These are phyloP conservation scores for Ajuga chamaepitys DNA, from an alignment of 257 asterid species.

Conservation along the genomic window DNA sequence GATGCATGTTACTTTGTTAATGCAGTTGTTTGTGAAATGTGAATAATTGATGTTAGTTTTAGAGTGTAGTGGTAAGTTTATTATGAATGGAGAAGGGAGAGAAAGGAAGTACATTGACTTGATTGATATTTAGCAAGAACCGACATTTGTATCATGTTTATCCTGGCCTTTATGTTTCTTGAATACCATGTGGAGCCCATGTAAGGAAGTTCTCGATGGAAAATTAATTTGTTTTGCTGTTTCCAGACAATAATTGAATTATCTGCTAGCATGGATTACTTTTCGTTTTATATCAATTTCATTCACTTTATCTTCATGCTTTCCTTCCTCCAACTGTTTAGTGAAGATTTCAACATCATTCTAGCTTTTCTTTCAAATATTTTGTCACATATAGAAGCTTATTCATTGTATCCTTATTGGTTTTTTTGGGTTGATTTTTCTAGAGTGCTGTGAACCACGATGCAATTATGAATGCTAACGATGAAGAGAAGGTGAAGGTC, in stretches of 20 bases:
- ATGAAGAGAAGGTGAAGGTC: conserved; percentile 67
- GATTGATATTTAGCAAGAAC: neutral
- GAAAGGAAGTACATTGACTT: neutral
- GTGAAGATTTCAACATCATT: neutral
- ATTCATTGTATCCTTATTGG: neutral
- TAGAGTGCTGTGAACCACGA: conserved; percentile 97
- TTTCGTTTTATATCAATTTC: too few species aligned
- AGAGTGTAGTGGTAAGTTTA: neutral
- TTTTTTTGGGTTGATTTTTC: conserved; percentile 4
- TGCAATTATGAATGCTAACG: conserved; percentile 80
- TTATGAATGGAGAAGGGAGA: neutral
- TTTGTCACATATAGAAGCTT: neutral
- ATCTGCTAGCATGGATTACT: neutral
- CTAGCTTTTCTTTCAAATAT: neutral
- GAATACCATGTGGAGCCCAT: neutral
- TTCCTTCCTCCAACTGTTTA: neutral
- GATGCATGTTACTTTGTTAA: neutral
- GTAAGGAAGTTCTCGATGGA: neutral
- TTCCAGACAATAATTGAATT: neutral
- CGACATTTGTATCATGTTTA: neutral
- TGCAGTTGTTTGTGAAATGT: neutral
- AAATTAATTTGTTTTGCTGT: neutral
- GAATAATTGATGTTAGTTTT: neutral
- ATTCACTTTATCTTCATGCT: neutral
- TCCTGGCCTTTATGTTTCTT: neutral